phyloP scores from a whole-genome alignment of 331 rosid genomes.

The Malus hybrid region DNA sequence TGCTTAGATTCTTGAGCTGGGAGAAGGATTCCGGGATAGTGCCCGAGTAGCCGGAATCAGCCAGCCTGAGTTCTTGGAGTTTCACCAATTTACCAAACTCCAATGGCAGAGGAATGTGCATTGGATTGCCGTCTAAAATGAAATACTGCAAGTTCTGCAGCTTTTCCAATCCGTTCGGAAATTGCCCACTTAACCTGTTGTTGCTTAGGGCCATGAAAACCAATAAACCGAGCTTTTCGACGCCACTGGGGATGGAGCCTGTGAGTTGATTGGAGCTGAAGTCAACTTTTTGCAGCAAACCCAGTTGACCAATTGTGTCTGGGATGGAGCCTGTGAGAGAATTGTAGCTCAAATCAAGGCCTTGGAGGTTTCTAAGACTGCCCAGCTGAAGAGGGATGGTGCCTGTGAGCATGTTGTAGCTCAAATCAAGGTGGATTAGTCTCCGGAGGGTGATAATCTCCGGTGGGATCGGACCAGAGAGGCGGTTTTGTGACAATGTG shows the following conservation, averaged over 20 bases:
- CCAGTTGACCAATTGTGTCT: conserved; percentile 27
- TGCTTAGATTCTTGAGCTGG: conserved; percentile 35
- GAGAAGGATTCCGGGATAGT: conserved; percentile 34
- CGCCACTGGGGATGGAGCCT: conserved; percentile 27
- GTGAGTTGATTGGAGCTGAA: conserved; percentile 45
- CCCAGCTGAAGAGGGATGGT: conserved; percentile 30
- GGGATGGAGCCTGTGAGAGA: conserved; percentile 36
- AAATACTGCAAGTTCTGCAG: conserved; percentile 44
- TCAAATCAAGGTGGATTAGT: conserved; percentile 44
- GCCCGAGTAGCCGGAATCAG: conserved; percentile 40
- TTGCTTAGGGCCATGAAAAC: conserved; percentile 41
- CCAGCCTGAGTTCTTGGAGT: conserved; percentile 46
- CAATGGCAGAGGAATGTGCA: conserved; percentile 25
- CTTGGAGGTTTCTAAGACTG: conserved; percentile 33
- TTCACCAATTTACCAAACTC: conserved; percentile 34
- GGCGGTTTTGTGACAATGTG: conserved; percentile 45
- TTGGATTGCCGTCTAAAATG: conserved; percentile 49
- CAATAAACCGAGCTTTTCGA: conserved; percentile 22
- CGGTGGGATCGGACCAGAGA: conserved; percentile 25
- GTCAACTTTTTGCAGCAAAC: conserved; percentile 44
- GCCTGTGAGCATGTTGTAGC: conserved; percentile 44
- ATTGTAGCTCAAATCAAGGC: conserved; percentile 49
- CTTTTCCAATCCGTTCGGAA: conserved; percentile 33
- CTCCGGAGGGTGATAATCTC: conserved; percentile 25
- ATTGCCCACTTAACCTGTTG: conserved; percentile 26